Evolutionary conservation across 2,329 filamentous ascomycete species (phyloP).

Genomic region (Pseudopithomyces chartarum): DNA sequence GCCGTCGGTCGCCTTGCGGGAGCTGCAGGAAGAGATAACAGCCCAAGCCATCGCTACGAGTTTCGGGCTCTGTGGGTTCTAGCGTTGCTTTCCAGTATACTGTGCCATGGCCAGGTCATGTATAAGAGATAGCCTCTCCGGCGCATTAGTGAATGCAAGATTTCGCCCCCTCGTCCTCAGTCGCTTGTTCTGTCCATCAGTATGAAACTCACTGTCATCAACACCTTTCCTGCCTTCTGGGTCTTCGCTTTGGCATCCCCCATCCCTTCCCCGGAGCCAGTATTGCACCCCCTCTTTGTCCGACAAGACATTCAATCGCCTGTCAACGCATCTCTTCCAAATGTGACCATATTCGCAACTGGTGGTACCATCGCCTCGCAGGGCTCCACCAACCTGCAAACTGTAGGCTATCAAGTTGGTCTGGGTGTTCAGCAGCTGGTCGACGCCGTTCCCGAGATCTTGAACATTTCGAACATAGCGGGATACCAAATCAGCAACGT

Average conservation of each 20-base stretch:
- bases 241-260: conserved; percentile 27
- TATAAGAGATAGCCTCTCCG: not conserved
- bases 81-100: not conserved
- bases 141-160: not conserved
- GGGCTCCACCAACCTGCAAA: conserved; percentile 56
- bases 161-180: not conserved
- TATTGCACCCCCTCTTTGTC: conserved; percentile 25
- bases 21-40: not conserved
- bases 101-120: not conserved
- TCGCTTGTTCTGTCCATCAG: conserved; percentile 7
- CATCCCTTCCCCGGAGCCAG: conserved; percentile 19
- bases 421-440: conserved; percentile 59
- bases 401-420: conserved; percentile 59
- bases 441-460: conserved; percentile 60
- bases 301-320: conserved; percentile 39
- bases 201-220: conserved; percentile 25
- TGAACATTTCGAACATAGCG: conserved; percentile 52
- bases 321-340: conserved; percentile 56
- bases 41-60: not conserved
- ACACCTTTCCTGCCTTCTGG: conserved; percentile 26
- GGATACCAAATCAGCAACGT: conserved; percentile 3
- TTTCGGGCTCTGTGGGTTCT: not conserved
- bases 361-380: conserved; percentile 65
- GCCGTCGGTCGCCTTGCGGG: not conserved
- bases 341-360: conserved; percentile 62